Conservation (phyloP, 768 basidiomycete genomes). For the Amyloporia xantha region DNA sequence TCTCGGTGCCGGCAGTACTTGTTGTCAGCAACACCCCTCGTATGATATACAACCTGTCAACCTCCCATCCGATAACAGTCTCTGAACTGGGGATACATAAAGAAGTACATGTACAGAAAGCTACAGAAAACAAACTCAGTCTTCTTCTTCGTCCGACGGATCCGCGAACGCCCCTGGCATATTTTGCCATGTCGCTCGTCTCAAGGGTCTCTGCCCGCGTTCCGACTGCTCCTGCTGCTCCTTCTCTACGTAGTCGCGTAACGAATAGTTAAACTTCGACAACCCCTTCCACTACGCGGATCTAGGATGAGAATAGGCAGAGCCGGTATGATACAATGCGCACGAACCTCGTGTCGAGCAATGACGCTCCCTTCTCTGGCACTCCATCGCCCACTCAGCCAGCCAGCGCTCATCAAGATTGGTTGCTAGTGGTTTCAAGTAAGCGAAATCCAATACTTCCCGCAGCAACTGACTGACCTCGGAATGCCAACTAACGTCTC, state of each 20-base stretch:
- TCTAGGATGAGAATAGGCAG: neutral
- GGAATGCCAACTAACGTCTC: slow-evolving; percentile 95
- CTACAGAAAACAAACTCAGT: neutral
- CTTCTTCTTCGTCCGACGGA: slow-evolving; percentile 2
- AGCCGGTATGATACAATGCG: neutral
- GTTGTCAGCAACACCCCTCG: too few relatives aligned
- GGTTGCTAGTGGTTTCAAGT: slow-evolving; percentile 56
- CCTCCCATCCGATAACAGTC: too few relatives aligned
- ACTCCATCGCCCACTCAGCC: slow-evolving; percentile 49
- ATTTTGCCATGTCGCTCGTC: slow-evolving; percentile 1
- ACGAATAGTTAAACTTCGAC: slow-evolving; percentile 52
- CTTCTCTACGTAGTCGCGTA: slow-evolving; percentile 77
- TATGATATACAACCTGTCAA: neutral
- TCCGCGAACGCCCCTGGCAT: slow-evolving; percentile 19
- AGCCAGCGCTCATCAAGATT: slow-evolving; percentile 85
- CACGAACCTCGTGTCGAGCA: slow-evolving; percentile 67
- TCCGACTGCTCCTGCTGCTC: slow-evolving; percentile 29
- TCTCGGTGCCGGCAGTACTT: too few relatives aligned
- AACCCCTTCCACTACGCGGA: slow-evolving; percentile 73
- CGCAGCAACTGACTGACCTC: slow-evolving; percentile 40
- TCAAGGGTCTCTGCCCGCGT: neutral
- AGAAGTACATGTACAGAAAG: neutral
- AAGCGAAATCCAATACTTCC: neutral
- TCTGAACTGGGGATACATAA: neutral
- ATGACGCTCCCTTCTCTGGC: slow-evolving; percentile 60